phyloP scores from a whole-genome alignment of 306 rosid genomes.

The Albizia julibrissin region DNA sequence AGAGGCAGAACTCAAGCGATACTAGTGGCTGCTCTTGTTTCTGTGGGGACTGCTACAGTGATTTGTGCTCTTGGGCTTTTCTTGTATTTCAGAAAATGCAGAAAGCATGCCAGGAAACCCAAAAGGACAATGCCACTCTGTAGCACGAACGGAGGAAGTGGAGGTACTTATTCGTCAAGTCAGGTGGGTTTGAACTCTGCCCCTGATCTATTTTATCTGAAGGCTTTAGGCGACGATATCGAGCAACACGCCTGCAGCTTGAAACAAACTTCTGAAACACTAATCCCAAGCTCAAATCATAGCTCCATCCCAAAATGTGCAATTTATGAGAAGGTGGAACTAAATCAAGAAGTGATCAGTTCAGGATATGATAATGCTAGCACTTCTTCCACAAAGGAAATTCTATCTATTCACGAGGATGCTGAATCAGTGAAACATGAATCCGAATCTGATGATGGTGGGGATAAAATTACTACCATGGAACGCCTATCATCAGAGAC shows the following conservation, averaged over 20 bases:
- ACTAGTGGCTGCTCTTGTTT: conserved; percentile 59
- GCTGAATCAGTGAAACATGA: conserved; percentile 49
- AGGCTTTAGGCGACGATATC: conserved; percentile 60
- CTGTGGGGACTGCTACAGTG: conserved; percentile 54
- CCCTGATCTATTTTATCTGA: conserved; percentile 74
- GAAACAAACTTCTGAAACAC: conserved; percentile 23
- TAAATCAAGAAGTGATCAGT: background rate
- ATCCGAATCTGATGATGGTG: conserved; percentile 45
- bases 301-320: background rate
- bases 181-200: conserved; percentile 66
- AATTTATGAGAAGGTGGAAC: conserved; percentile 7
- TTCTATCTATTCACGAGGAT: conserved; percentile 59
- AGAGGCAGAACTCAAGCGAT: conserved; percentile 45
- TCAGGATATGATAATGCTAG: conserved; percentile 47
- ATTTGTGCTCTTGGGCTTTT: conserved; percentile 53
- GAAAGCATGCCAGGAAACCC: conserved; percentile 54
- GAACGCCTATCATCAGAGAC: conserved; percentile 57
- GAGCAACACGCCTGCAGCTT: conserved; percentile 61
- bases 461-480: conserved; percentile 41
- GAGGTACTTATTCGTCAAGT: conserved; percentile 45
- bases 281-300: background rate
- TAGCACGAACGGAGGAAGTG: conserved; percentile 44
- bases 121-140: conserved; percentile 48
- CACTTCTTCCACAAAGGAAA: conserved; percentile 67
- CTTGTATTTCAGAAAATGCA: conserved; percentile 61